Base-by-base conservation (phyloP, 257 asterid species). In the Datura wrightii region DNA sequence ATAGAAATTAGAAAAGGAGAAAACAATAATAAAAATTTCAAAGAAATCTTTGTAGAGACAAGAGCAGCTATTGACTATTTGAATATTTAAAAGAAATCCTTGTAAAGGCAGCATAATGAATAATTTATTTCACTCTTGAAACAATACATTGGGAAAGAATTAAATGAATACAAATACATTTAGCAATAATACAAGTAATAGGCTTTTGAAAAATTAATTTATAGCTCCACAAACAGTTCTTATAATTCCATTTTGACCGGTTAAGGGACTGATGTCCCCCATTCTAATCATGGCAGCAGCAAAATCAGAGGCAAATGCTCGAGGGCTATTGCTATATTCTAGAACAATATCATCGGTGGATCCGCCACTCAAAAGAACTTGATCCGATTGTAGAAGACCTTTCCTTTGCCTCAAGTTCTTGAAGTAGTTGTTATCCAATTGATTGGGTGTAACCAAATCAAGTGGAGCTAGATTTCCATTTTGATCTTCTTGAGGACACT, bases 371-470 rank as follows among this genome's bases (percentile, higher is more conserved):
- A 66, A 37, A 37, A 66, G 74, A 0, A 66, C 74, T 37, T 66
- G 93, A 31, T 91, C 90, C 11, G 92, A 91, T 58, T 84, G 90
- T 46, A 90, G 90, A 24, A 91, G 87, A 4, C 92, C 92, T 84
- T 65, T 90, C 34, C 84, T 42, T 31, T 71, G 88, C 3, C 66
- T 42, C 79, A 91, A 2, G 18, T 91, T 89, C 74, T 79, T 72
- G n/a, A 42, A 91, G 67, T 91, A 91, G 72, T 86, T 91, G 86
- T 88, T 88, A 85, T 89, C 91, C 59, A 91, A 89, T 0, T 90
- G 84, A 80, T 85, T 84, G 0, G 93, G 93, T 3, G 93, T 91
- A 72, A 89, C 93, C 87, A 89, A 82, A 82, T 90, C 93, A 7
- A 88, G 89, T 3, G 92, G 79, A 10, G 92, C 92, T 85, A 88